Evolutionary conservation across 2,329 filamentous ascomycete species (phyloP).

Genomic region (Coniochaeta sp.): DNA sequence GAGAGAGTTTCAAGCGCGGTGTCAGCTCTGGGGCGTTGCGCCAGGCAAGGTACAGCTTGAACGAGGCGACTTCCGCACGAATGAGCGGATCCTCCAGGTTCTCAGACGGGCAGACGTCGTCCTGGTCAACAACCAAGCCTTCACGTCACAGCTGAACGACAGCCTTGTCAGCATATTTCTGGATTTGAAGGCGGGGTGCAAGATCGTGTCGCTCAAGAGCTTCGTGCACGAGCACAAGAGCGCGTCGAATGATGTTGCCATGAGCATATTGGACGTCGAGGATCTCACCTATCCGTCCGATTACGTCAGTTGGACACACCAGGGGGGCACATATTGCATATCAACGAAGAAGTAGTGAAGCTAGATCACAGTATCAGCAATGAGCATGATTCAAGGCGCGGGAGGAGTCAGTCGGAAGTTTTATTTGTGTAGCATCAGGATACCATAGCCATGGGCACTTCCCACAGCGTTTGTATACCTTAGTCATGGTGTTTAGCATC

Average conservation of each 20-base stretch:
- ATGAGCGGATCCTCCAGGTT: conserved; percentile 59
- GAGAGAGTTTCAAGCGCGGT: conserved; percentile 76
- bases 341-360: conserved; percentile 60
- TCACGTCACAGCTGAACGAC: conserved; percentile 80
- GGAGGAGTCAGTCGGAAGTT: background rate
- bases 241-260: conserved; percentile 69
- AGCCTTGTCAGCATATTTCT: conserved; percentile 82
- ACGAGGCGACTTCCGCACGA: conserved; percentile 75
- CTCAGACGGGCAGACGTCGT: conserved; percentile 88
- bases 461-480: background rate
- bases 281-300: conserved; percentile 52
- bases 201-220: conserved; percentile 84
- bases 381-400: background rate
- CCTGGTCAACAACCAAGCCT: conserved; percentile 96
- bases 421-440: background rate
- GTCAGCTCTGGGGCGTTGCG: conserved; percentile 79
- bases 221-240: conserved; percentile 79
- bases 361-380: background rate
- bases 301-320: conserved; percentile 89
- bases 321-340: conserved; percentile 79
- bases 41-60: conserved; percentile 75
- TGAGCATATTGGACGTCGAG: conserved; percentile 73
- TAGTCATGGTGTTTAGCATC: background rate
- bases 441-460: background rate
- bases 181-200: conserved; percentile 83